Evolutionary conservation across 2,329 filamentous ascomycete species (phyloP).

Genomic region (Epichloe brachyelytri): DNA sequence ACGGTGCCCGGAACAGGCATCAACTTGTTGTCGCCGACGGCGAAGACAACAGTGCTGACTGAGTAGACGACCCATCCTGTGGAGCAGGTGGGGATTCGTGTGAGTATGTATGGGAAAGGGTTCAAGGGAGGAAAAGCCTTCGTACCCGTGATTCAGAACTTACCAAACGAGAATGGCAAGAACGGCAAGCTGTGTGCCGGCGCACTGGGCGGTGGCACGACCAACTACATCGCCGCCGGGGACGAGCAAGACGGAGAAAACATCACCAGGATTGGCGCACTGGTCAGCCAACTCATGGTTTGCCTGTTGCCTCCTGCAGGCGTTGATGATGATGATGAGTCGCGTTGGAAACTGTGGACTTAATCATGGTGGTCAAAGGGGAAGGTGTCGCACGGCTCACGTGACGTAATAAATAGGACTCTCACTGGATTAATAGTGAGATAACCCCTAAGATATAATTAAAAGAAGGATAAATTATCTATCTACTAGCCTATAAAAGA

Average conservation of each 20-base stretch:
- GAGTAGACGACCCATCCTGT: slow-evolving; percentile 17
- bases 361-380: too few relatives aligned
- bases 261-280: slow-evolving; percentile 8
- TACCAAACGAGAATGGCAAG: slow-evolving; percentile 20
- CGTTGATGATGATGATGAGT: background rate
- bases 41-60: slow-evolving; percentile 9
- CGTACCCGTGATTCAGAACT: too few relatives aligned
- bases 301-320: too few relatives aligned
- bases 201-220: slow-evolving; percentile 19
- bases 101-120: background rate
- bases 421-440: too few relatives aligned
- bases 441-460: too few relatives aligned
- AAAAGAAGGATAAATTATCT: too few relatives aligned
- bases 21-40: slow-evolving; percentile 16
- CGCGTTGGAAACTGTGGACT: too few relatives aligned
- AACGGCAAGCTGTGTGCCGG: slow-evolving; percentile 15
- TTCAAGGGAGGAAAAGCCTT: too few relatives aligned
- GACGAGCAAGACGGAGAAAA: slow-evolving; percentile 20
- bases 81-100: background rate
- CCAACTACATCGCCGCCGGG: slow-evolving; percentile 22
- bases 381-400: too few relatives aligned
- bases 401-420: too few relatives aligned
- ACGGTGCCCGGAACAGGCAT: slow-evolving; percentile 20
- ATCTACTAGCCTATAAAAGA: too few relatives aligned
- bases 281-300: background rate